Conservation (phyloP, 2,329 filamentous ascomycete species). For the Monosporascus sp. region DNA sequence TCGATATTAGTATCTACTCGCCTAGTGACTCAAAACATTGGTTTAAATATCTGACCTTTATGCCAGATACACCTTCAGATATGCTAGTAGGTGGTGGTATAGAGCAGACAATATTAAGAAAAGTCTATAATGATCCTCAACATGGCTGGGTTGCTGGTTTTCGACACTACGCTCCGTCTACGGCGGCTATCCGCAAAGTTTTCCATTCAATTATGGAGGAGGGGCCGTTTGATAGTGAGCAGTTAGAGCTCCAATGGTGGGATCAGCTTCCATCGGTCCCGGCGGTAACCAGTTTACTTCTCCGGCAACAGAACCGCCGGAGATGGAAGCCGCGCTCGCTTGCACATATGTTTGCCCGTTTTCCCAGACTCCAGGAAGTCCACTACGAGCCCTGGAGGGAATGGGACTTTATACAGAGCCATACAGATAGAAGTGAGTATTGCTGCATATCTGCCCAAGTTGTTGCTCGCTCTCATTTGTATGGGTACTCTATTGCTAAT, state of each 20-base stretch:
- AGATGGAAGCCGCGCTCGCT: conserved; percentile 24
- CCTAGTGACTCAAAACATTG: conserved; percentile 30
- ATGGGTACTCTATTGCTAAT: not conserved
- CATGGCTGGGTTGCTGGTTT: conserved; percentile 19
- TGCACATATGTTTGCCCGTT: conserved; percentile 24
- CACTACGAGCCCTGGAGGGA: conserved; percentile 29
- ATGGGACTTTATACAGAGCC: conserved; percentile 10
- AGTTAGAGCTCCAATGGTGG: conserved; percentile 20
- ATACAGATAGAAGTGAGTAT: conserved; percentile 4
- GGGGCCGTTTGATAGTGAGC: conserved; percentile 18
- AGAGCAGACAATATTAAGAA: not conserved
- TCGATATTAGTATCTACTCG: conserved; percentile 35
- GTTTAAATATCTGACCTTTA: conserved; percentile 30
- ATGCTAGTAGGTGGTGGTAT: conserved; percentile 11
- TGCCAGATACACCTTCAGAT: conserved; percentile 15
- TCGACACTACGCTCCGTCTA: conserved; percentile 11
- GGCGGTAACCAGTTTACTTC: conserved; percentile 25
- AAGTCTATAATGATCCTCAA: conserved; percentile 8
- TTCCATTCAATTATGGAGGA: conserved; percentile 16
- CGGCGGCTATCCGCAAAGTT: conserved; percentile 12
- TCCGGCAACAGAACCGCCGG: conserved; percentile 27
- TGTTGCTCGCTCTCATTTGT: not conserved
- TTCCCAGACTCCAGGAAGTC: conserved; percentile 26
- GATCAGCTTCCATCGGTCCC: conserved; percentile 20
- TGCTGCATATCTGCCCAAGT: not conserved